Evolutionary conservation across 495 filamentous ascomycete genomes (phyloP).

Genomic region (Acidomyces sp.): DNA sequence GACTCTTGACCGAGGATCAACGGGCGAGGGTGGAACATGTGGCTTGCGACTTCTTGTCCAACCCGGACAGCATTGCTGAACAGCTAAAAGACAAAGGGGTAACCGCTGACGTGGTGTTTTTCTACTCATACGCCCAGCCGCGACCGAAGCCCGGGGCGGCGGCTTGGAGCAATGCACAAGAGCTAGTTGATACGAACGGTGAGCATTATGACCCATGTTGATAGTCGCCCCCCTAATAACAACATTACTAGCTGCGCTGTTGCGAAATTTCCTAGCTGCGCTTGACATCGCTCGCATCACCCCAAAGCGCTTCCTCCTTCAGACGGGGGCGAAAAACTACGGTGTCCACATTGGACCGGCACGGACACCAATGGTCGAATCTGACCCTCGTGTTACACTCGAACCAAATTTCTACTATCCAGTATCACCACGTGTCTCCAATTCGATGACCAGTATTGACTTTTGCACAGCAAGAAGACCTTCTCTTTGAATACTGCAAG

Average conservation of each 20-base stretch:
- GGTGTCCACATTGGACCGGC: constrained; percentile 34
- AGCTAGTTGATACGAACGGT: constrained; percentile 27
- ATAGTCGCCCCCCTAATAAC: background rate
- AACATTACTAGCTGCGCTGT: constrained; percentile 16
- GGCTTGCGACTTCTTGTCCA: constrained; percentile 34
- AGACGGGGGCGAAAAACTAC: constrained; percentile 24
- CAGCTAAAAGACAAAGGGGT: constrained; percentile 26
- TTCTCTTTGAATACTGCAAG: constrained; percentile 28
- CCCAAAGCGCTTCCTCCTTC: constrained; percentile 37
- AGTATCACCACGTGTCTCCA: too few species aligned
- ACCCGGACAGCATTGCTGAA: constrained; percentile 28
- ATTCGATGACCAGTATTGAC: too few species aligned
- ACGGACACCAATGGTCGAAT: constrained; percentile 32
- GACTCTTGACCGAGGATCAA: constrained; percentile 22
- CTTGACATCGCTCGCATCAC: constrained; percentile 30
- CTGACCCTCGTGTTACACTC: constrained; percentile 30
- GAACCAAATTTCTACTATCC: constrained; percentile 41
- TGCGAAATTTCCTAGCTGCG: constrained; percentile 36
- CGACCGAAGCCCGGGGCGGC: constrained; percentile 27
- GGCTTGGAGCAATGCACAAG: constrained; percentile 38
- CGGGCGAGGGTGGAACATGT: constrained; percentile 33
- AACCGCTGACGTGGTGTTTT: constrained; percentile 39
- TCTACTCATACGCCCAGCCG: constrained; percentile 41
- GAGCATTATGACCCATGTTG: constrained; percentile 24
- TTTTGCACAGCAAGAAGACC: constrained; percentile 41